A percentile compares a stretch with the other conserved stretches of the same genome.
These are phyloP conservation scores for Gossypium stocksii DNA, from an alignment of 345 rosid species.

Conservation along the genomic window DNA sequence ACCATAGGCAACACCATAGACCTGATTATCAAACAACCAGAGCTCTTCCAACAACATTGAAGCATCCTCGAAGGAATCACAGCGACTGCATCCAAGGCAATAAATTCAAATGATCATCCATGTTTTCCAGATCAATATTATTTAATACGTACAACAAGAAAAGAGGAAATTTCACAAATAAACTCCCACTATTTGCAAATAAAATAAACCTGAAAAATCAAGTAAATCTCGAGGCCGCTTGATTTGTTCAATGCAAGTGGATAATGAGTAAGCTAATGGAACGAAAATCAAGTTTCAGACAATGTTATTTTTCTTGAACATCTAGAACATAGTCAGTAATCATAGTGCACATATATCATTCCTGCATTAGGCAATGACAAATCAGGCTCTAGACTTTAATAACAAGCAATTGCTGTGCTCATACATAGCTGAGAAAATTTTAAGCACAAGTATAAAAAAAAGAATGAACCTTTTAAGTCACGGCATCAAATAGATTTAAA, in stretches of 20 bases:
- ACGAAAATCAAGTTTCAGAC: constrained; percentile 33
- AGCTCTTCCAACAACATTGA: constrained; percentile 87
- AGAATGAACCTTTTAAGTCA: neutral
- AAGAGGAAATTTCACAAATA: neutral
- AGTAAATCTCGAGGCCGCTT: neutral
- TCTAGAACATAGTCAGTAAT: neutral
- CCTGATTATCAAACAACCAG: constrained; percentile 68
- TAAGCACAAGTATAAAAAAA: neutral
- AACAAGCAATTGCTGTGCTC: neutral
- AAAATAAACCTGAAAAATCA: neutral
- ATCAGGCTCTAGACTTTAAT: neutral
- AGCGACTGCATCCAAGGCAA: constrained; percentile 55
- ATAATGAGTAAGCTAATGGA: neutral
- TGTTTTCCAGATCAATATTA: neutral
- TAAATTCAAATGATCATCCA: neutral
- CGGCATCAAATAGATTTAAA: neutral
- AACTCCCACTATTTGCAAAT: neutral
- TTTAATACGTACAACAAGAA: neutral
- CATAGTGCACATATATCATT: neutral
- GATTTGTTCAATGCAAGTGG: constrained; percentile 6
- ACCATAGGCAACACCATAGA: constrained; percentile 91
- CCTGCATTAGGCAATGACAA: neutral
- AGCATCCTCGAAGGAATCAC: constrained; percentile 90
- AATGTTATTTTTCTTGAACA: neutral
- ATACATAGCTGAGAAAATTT: neutral